These are phyloP conservation scores for Tanacetum coccineum DNA, from an alignment of 129 eudicot genomes.

Conservation along the genomic window DNA sequence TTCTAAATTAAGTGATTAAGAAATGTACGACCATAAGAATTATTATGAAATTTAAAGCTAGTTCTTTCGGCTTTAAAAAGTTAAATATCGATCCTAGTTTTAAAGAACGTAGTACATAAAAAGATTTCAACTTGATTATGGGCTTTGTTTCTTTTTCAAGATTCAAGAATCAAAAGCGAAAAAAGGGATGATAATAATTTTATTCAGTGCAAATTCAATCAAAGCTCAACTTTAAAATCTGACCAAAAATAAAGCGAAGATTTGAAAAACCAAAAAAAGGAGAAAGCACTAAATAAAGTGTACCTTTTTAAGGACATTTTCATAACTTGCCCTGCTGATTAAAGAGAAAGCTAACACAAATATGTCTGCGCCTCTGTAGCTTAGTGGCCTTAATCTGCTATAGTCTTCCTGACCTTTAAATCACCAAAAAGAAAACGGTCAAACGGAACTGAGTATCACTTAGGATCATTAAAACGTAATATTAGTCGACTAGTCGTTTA, in stretches of 20 bases:
- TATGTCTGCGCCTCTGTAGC: constrained; percentile 97
- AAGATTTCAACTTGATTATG: constrained; percentile 25
- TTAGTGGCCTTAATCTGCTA: constrained; percentile 97
- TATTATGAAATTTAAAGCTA: constrained; percentile 1
- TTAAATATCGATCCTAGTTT: background rate
- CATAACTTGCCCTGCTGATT: constrained; percentile 93
- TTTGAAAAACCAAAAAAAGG: constrained; percentile 15
- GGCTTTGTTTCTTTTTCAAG: constrained; percentile 10
- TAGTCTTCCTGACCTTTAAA: constrained; percentile 91
- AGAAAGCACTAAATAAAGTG: constrained; percentile 30
- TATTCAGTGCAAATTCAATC: constrained; percentile 18
- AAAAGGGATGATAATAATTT: constrained; percentile 12
- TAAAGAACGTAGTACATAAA: background rate
- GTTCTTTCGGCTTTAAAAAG: background rate
- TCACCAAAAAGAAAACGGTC: constrained; percentile 3
- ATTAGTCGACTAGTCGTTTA: too few relatives aligned
- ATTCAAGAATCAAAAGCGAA: constrained; percentile 23
- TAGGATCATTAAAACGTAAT: background rate
- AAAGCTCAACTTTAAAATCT: constrained; percentile 16
- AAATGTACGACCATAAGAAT: too few relatives aligned
- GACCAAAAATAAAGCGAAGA: constrained; percentile 15
- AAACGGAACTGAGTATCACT: background rate
- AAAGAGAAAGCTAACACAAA: constrained; percentile 96
- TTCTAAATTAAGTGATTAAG: too few relatives aligned
- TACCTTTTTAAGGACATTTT: constrained; percentile 99